These are phyloP conservation scores for Cubamyces lactineus DNA, from an alignment of 768 basidiomycete genomes.

Conservation along the genomic window DNA sequence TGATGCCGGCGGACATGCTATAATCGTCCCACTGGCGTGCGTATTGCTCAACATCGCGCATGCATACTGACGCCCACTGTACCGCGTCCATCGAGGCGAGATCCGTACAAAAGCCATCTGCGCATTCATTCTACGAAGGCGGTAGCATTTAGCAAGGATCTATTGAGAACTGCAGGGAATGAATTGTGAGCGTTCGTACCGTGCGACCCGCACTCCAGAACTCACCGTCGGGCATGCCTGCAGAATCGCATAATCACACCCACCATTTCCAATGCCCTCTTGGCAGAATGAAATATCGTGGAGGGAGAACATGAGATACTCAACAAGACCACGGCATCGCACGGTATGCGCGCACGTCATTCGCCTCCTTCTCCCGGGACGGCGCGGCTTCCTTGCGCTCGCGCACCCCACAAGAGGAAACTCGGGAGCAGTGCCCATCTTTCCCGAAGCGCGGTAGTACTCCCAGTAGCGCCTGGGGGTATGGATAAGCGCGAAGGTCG, in stretches of 20 bases:
- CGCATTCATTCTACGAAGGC: too few species aligned
- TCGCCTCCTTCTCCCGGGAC: not conserved
- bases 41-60: too few species aligned
- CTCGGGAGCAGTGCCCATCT: not conserved
- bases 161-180: not conserved
- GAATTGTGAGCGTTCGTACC: not conserved
- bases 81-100: too few species aligned
- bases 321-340: not conserved
- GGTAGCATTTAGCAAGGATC: too few species aligned
- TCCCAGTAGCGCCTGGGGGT: not conserved
- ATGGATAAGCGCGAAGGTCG: not conserved
- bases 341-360: constrained; percentile 2
- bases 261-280: not conserved
- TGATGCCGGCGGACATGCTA: too few species aligned
- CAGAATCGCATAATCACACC: not conserved
- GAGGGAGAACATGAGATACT: not conserved
- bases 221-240: not conserved
- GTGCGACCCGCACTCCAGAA: not conserved
- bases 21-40: too few species aligned
- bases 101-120: too few species aligned
- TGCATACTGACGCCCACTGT: too few species aligned
- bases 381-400: constrained; percentile 5
- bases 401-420: not conserved
- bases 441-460: not conserved
- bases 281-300: not conserved